Percentiles rank a stretch among this genome's conserved stretches.
These are phyloP conservation scores for Lanzia echinophila DNA, from an alignment of 2,329 filamentous ascomycete species.

Conservation along the genomic window DNA sequence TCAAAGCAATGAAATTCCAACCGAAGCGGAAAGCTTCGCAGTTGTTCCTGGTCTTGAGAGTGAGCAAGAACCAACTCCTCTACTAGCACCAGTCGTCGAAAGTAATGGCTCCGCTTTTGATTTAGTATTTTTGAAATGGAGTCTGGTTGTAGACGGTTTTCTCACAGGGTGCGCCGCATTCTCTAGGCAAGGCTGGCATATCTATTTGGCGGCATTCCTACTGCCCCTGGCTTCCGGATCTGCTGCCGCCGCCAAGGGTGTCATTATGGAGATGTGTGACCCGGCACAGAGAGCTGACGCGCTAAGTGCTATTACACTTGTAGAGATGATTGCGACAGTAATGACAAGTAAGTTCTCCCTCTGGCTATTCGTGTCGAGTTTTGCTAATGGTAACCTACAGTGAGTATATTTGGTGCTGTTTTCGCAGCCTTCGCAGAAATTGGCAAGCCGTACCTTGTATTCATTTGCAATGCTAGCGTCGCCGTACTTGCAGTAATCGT, in stretches of 20 bases:
- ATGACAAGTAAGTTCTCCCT: constrained; percentile 33
- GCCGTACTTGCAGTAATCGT: constrained; percentile 45
- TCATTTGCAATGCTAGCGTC: constrained; percentile 60
- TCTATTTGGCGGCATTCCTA: constrained; percentile 58
- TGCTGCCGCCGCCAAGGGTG: constrained; percentile 62
- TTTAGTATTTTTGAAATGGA: constrained; percentile 59
- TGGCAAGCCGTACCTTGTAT: constrained; percentile 55
- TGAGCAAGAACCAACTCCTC: constrained; percentile 13
- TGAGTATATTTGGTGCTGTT: constrained; percentile 59
- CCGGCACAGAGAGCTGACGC: constrained; percentile 57
- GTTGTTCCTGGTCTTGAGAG: constrained; percentile 11
- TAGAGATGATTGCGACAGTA: constrained; percentile 62
- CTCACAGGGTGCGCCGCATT: constrained; percentile 59
- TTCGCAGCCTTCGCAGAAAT: constrained; percentile 57
- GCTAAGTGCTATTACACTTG: constrained; percentile 59
- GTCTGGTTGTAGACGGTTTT: constrained; percentile 56
- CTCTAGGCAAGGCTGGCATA: constrained; percentile 57
- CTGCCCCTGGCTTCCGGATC: constrained; percentile 64
- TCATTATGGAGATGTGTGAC: constrained; percentile 65
- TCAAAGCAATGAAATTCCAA: constrained; percentile 32
- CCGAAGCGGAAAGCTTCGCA: constrained; percentile 34
- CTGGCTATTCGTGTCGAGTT: not conserved
- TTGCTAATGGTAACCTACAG: constrained; percentile 29
- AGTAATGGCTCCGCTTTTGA: constrained; percentile 50
- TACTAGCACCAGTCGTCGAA: constrained; percentile 11